Percentiles rank a stretch among this genome's conserved stretches.
These are phyloP conservation scores for Diplotaxis tenuifolia DNA, from an alignment of 345 rosid species.

Conservation along the genomic window DNA sequence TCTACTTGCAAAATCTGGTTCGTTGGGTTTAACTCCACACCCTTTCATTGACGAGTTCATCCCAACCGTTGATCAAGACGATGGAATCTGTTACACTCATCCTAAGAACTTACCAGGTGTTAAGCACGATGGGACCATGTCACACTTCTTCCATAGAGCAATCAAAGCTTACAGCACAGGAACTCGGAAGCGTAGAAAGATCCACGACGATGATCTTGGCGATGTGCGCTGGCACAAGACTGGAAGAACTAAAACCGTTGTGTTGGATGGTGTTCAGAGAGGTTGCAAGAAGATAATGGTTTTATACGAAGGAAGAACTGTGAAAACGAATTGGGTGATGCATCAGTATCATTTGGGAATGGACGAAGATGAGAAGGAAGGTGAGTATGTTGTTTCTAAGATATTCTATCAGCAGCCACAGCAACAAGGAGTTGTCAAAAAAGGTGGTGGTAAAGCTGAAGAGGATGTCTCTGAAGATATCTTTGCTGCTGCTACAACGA, in stretches of 20 bases:
- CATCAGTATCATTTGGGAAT: slow-evolving; percentile 96
- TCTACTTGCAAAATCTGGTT: slow-evolving; percentile 66
- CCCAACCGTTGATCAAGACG: slow-evolving; percentile 73
- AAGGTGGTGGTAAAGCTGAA: slow-evolving; percentile 57
- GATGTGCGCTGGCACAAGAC: slow-evolving; percentile 99
- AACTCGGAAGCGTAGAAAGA: slow-evolving; percentile 90
- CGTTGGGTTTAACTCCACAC: slow-evolving; percentile 50
- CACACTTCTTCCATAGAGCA: slow-evolving; percentile 84
- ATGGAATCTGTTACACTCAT: slow-evolving; percentile 96
- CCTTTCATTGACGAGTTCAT: slow-evolving; percentile 83
- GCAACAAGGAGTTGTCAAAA: slow-evolving; percentile 37
- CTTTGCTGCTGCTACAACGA: slow-evolving; percentile 32
- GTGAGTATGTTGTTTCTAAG: slow-evolving; percentile 78
- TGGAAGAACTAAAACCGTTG: slow-evolving; percentile 81
- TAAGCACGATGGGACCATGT: slow-evolving; percentile 76
- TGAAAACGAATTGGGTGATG: slow-evolving; percentile 96
- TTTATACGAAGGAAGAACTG: slow-evolving; percentile 81
- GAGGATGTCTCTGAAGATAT: slow-evolving; percentile 45
- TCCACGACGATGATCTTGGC: slow-evolving; percentile 66
- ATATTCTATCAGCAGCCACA: slow-evolving; percentile 81
- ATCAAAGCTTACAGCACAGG: slow-evolving; percentile 91
- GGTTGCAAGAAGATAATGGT: slow-evolving; percentile 97
- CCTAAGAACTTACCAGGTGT: slow-evolving; percentile 90
- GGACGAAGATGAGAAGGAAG: slow-evolving; percentile 82
- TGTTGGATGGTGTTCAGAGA: slow-evolving; percentile 68